These are phyloP conservation scores for Colletotrichum nymphaeae DNA, from an alignment of 2,329 filamentous ascomycete genomes.

Conservation along the genomic window DNA sequence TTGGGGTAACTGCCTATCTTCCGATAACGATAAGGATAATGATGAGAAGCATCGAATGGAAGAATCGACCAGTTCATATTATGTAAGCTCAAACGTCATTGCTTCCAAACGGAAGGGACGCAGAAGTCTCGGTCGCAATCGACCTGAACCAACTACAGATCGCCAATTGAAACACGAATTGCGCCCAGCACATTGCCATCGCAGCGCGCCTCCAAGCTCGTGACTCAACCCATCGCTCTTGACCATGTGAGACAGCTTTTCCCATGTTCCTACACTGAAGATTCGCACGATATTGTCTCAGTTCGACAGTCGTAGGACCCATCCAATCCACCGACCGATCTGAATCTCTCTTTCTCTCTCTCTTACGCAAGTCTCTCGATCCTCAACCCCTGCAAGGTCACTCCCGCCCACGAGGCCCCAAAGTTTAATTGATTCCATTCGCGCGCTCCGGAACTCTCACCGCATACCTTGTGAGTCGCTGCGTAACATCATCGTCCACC, in stretches of 20 bases:
- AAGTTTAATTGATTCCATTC: slow-evolving; percentile 28
- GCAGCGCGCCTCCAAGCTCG: slow-evolving; percentile 13
- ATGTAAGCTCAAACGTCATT: slow-evolving; percentile 26
- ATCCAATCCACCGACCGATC: neutral
- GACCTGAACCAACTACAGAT: slow-evolving; percentile 29
- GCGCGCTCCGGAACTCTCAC: neutral
- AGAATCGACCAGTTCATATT: neutral
- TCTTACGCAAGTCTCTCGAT: neutral
- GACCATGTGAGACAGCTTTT: neutral
- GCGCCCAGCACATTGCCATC: slow-evolving; percentile 6
- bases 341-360: neutral
- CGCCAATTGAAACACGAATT: slow-evolving; percentile 14
- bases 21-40: neutral
- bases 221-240: slow-evolving; percentile 1
- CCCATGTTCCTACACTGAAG: neutral
- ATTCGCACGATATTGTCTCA: neutral
- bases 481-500: neutral
- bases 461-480: neutral
- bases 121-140: neutral
- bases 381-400: slow-evolving; percentile 26
- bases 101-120: slow-evolving; percentile 1
- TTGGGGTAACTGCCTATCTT: neutral
- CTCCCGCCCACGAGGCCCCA: slow-evolving; percentile 19
- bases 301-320: neutral
- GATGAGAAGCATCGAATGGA: neutral